These are phyloP conservation scores for Citeromyces siamensis DNA, from an alignment of 1,139 yeast genomes.

Conservation along the genomic window DNA sequence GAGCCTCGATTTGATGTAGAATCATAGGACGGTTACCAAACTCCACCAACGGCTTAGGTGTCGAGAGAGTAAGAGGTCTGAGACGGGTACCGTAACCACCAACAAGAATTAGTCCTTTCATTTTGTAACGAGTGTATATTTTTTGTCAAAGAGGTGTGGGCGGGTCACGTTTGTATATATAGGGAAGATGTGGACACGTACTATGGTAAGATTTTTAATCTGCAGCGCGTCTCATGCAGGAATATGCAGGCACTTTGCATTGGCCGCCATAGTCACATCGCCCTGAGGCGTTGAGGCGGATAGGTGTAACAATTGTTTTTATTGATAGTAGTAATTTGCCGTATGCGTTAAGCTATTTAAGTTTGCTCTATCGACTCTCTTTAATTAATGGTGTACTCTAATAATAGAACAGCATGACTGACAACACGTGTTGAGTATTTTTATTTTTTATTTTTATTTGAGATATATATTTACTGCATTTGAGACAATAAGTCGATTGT, in stretches of 20 bases:
- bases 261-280: too few relatives aligned
- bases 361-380: too few relatives aligned
- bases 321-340: too few relatives aligned
- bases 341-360: too few relatives aligned
- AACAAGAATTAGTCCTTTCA: slow-evolving; percentile 98
- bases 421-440: too few relatives aligned
- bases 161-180: background rate
- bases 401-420: too few relatives aligned
- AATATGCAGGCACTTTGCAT: background rate
- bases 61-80: slow-evolving; percentile 95
- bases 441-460: too few relatives aligned
- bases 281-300: too few relatives aligned
- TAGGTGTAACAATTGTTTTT: too few relatives aligned
- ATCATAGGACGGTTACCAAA: slow-evolving; percentile 98
- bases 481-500: background rate
- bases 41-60: slow-evolving; percentile 98
- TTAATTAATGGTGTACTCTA: too few relatives aligned
- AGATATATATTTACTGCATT: background rate
- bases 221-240: background rate
- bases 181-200: background rate
- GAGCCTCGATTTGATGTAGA: slow-evolving; percentile 94
- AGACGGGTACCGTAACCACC: slow-evolving; percentile 99
- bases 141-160: background rate
- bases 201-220: background rate
- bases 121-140: slow-evolving; percentile 15